Evolutionary conservation across 345 rosid species (phyloP), one percentile per base, ranked within the genome.

Genomic region (Gossypium herbaceum): DNA sequence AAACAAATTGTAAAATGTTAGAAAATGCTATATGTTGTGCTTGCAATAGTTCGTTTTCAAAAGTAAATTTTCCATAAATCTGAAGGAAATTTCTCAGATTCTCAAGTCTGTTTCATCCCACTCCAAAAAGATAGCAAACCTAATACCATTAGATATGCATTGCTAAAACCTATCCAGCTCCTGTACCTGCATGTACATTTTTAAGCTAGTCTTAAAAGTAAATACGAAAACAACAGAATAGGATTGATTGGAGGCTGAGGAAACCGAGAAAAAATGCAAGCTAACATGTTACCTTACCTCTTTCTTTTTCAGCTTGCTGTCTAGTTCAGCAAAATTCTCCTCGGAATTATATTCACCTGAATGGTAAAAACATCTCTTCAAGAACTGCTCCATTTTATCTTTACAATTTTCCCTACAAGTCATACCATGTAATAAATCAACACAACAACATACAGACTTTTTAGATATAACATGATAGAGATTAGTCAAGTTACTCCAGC

Each of bases 341-440:
- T 87, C 94, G 0, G 91, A 89, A 80, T 81, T 77, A 82, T 91
- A 94, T 83, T 85, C 92, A 59, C 98, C 97, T 0, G 92, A 85
- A 76, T 91, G 90, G 81, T 94, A 92, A 82, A 88, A 94, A 75
- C 97, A 92, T 85, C 91, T 91, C 45, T 81, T 82, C 61, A 94
- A 82, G 88, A 94, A 94, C 79, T 85, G 83, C 48, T 86, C 87
- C 97, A 91, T 92, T 68, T 94, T 92, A 62, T 85, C 95, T 68
- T 73, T 88, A 83, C 98, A 94, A 75, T 92, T 89, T 82, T 85
- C 97, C 87, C 97, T 94, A 75, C 45, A 78, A 52, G 71, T 60
- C 68, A 68, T 25, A 71, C 10, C 44, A 15, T 9, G 19, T 50
- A 66, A 66, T 20, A 54, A 9, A 27, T 45, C 24, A 7, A 47